A percentile compares a stretch with the other conserved stretches of the same genome.
These are phyloP conservation scores for Fusarium chuoi DNA, from an alignment of 2,329 filamentous ascomycete genomes.

Conservation along the genomic window DNA sequence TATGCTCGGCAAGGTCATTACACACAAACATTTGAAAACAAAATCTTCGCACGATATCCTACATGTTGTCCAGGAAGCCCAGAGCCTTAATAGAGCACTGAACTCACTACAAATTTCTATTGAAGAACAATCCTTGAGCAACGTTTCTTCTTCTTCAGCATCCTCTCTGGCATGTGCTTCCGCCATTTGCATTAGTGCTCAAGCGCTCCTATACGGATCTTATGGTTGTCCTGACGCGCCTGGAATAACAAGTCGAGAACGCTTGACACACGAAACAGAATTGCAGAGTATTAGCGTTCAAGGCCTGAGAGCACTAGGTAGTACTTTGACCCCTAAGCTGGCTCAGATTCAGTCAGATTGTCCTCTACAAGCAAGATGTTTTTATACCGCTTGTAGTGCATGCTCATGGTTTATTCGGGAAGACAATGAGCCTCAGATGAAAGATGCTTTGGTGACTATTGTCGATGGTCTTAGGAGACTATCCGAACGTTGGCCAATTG, in stretches of 20 bases:
- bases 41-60: constrained; percentile 1
- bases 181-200: constrained; percentile 1
- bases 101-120: neutral
- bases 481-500: neutral
- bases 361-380: neutral
- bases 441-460: neutral
- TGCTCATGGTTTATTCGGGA: constrained; percentile 17
- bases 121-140: neutral
- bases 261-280: constrained; percentile 6
- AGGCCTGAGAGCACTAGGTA: neutral
- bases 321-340: neutral
- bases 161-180: neutral
- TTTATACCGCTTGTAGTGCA: constrained; percentile 3
- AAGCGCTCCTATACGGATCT: neutral
- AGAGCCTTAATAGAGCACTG: neutral
- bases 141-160: neutral
- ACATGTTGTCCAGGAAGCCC: neutral
- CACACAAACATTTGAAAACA: neutral
- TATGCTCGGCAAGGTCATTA: constrained; percentile 6
- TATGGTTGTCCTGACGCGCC: constrained; percentile 5
- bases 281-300: constrained; percentile 3
- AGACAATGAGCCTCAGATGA: constrained; percentile 5
- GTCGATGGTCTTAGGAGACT: neutral
- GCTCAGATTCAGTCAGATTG: neutral
- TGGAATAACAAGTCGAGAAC: neutral